Evolutionary conservation across 2,329 filamentous ascomycete genomes (phyloP).

Genomic region (Cladosporium halotolerans): DNA sequence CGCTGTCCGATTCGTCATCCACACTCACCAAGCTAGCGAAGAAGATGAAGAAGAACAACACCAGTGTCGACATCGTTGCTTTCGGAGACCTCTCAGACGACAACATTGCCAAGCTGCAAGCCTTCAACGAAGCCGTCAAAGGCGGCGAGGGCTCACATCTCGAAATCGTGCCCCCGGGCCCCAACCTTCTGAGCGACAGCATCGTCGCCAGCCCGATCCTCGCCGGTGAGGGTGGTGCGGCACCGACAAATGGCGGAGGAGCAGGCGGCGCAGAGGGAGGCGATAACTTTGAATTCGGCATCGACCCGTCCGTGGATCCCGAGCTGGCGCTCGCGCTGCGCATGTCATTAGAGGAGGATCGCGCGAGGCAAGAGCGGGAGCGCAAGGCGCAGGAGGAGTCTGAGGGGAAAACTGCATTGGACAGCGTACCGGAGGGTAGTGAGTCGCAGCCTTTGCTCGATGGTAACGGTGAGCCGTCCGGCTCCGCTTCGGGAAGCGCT

Average conservation of each 20-base stretch:
- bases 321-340: conserved; percentile 89
- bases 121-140: conserved; percentile 91
- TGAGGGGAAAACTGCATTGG: conserved; percentile 68
- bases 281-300: conserved; percentile 75
- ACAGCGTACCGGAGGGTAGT: conserved; percentile 66
- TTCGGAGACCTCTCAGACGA: conserved; percentile 93
- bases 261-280: conserved; percentile 51
- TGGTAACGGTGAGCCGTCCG: conserved; percentile 21
- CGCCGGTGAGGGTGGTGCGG: conserved; percentile 65
- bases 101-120: conserved; percentile 79
- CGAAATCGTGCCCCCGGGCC: conserved; percentile 82
- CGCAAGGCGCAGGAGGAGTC: conserved; percentile 63
- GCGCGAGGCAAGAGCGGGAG: conserved; percentile 82
- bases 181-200: conserved; percentile 86
- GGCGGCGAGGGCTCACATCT: conserved; percentile 85
- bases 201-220: conserved; percentile 85
- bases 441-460: conserved; percentile 53
- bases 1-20: conserved; percentile 84
- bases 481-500: conserved; percentile 15
- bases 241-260: conserved; percentile 29
- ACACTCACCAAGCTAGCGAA: conserved; percentile 82
- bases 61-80: conserved; percentile 87
- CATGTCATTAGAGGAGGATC: conserved; percentile 98
- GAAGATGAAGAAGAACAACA: conserved; percentile 98
- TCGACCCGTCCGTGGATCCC: conserved; percentile 86